Base-by-base conservation (phyloP, 441 rosid species). In the Adansonia rubrostipa region DNA sequence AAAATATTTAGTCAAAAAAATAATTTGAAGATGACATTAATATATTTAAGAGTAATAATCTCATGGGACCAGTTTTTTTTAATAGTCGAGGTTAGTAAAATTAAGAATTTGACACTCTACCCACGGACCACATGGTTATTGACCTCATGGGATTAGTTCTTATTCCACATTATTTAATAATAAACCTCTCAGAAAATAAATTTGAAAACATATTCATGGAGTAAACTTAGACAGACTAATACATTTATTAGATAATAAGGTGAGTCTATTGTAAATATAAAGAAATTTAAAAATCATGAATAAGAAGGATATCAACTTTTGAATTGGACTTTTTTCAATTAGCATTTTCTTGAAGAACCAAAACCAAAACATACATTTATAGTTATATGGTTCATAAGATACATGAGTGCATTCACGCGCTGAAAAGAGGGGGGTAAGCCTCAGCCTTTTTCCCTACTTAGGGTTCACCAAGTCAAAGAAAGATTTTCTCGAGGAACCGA, bases 381-480 rank as follows among this genome's bases (percentile, higher is more conserved):
- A 40, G 5, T 40, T 40, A 40, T 2, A 11, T 2, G 9, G 10
- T 7, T 19, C 6, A 19, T 2, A 11, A 3, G 33, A 9, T 57
- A 17, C 11, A 57, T 57, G 28, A 50, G 28, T 57, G 62, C 24
- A 3, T 3, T 9, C 40, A 61, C 7, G 50, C 71, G 28, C 53
- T 10, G 28, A 42, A 66, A 66, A 66, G 48, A 17, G 51, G 15
- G 17, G 24, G 17, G 10, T 28, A 76, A 40, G 1, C 10, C 66
- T 10, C 5, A 13, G 56, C 15, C 15, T 3, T 0, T 62, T 54
- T 68, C 9, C 13, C 70, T 64, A 54, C 5, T 83, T 68, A 75
- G 78, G 82, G 81, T 17, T 74, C 17, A 24, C 47, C 82, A 87
- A 82, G 86, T 85, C 86, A 87, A 86, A 85, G 82, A 86, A 84